phyloP scores from a whole-genome alignment of 306 rosid species.

The Senna siamea region DNA sequence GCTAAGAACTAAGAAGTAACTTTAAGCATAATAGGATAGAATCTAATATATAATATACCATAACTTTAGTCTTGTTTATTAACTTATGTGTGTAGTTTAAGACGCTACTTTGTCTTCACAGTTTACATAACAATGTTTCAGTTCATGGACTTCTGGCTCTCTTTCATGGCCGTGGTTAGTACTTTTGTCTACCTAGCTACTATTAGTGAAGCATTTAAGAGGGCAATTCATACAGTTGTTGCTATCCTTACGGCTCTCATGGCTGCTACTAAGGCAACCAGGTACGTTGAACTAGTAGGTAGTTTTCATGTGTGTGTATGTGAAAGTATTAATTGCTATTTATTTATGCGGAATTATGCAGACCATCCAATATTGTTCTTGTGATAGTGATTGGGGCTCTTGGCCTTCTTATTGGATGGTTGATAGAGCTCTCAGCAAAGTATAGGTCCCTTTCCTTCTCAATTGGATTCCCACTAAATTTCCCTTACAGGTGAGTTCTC shows the following conservation, averaged over 20 bases:
- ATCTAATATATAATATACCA: neutral
- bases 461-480: constrained; percentile 35
- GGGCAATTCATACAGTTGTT: constrained; percentile 83
- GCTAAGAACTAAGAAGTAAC: neutral
- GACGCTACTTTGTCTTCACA: constrained; percentile 22
- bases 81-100: neutral
- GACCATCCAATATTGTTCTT: constrained; percentile 36
- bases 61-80: constrained; percentile 13
- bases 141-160: constrained; percentile 99
- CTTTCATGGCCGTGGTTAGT: constrained; percentile 97
- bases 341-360: constrained; percentile 28
- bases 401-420: constrained; percentile 61
- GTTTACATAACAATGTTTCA: constrained; percentile 50
- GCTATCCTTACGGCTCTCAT: constrained; percentile 91
- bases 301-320: neutral
- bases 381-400: constrained; percentile 45
- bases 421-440: constrained; percentile 52
- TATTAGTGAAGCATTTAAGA: constrained; percentile 69
- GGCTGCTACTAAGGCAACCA: constrained; percentile 84
- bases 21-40: constrained; percentile 10
- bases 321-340: constrained; percentile 20
- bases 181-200: constrained; percentile 83
- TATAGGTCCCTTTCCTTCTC: constrained; percentile 52
- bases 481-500: constrained; percentile 42
- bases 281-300: constrained; percentile 48